Evolutionary conservation across 1,284 basidiomycete species (phyloP), one percentile per base, ranked within the genome.

Genomic region (Termitomyces sp.): DNA sequence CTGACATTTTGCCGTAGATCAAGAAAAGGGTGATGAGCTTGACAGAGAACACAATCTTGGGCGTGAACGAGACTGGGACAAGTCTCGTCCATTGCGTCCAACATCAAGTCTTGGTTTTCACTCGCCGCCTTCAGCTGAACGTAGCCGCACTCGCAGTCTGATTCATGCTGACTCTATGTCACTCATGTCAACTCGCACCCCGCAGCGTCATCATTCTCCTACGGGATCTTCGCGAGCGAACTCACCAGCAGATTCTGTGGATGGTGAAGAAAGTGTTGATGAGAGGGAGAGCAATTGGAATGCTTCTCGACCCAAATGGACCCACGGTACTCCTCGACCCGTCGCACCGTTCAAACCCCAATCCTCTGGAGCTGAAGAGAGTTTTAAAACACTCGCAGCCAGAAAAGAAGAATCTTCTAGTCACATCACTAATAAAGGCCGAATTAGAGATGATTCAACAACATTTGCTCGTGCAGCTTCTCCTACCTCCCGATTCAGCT

Each of bases 51-150:
- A 9, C 9, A 33, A 47, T 36, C 2, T 26, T 17, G 46, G 26
- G 21, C 70, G 74, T 31, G 82, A 83, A 62, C 72, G 75, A 21
- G 74, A 75, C 50, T 83, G 82, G 83, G 84, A 84, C 60, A 80
- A 73, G 57, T 75, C 73, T 9, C 70, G 72, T 51, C 43, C 53
- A 45, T 57, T 60, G 46, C 67, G 67, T 17, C 61, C 68, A 45
- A 59, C 62, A 0, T 70, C 66, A 15, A 66, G 63, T 52, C 61
- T 64, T 58, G 70, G 59, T 52, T 56, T 65, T n/a, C 59, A 65
- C 43, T 64, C 67, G 6, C 63, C 67, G 15, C 26, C 24, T 10
- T 42, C 60, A 31, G 33, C 46, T 26, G 60, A 63, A 21, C 65
- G 65, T 2, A 48, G 52, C 9, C 56, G 64, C 45, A 65, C 65